Base-by-base conservation (phyloP, 2,329 filamentous ascomycete species). In the Plectosphaerella cucumerina region DNA sequence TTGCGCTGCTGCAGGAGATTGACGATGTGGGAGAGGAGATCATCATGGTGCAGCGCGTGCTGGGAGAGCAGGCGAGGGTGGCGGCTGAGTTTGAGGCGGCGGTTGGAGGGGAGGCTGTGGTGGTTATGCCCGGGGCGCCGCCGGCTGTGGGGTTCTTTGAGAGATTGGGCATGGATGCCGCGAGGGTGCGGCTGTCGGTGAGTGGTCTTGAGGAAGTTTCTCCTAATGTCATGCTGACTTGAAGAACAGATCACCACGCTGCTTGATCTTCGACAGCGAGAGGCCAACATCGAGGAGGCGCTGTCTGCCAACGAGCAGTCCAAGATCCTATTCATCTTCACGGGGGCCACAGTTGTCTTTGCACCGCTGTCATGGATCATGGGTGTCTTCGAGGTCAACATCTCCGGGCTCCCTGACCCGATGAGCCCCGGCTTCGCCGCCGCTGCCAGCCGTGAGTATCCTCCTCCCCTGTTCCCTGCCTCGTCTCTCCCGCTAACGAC, bases 261-360 rank as follows among this genome's bases (percentile, higher is more conserved):
- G n/a, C 6, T 57, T 1, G 55, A 57, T 9, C 41, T 57, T 43
- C 48, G 55, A 17, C 55, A 57, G 48, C 47, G 55, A 3, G 55
- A 57, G 35, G 55, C 55, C 1, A 57, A 57, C 14, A 57, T 57
- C 18, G 55, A 57, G 12, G 55, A 57, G n/a, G 55, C 55, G 4
- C 37, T 57, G 1, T 57, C 55, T 1, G 55, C 55, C 4, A 57
- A 52, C 49, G 53, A 57, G 51, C 55, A 57, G 47, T 57, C 55
- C 44, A 57, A 57, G 47, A 57, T 57, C 12, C 53, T 57, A 2
- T 57, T 57, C 55, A 57, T 57, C 35, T 57, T 57, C 4, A 57
- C 55, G 0, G 55, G 55, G 0, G 55, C 55, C 0, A 57, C 55
- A 0, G 55, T 57, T 1, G 55, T 57, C 1, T 57, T 56, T 15